phyloP scores from a whole-genome alignment of 2,329 filamentous ascomycete species.

The Diaporthe vaccinii region DNA sequence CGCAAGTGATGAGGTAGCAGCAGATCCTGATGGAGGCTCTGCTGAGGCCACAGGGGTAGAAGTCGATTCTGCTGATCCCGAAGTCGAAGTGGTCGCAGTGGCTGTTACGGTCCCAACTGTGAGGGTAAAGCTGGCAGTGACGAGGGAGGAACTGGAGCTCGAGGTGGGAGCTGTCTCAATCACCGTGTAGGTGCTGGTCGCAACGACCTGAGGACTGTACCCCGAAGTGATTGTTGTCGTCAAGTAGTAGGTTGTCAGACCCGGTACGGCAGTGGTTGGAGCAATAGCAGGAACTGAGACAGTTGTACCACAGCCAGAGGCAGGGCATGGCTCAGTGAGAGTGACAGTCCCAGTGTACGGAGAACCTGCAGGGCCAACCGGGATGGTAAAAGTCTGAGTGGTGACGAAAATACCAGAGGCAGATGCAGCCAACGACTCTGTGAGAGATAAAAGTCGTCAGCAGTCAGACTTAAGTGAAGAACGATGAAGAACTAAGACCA shows the following conservation, averaged over 20 bases:
- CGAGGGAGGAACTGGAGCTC: constrained; percentile 27
- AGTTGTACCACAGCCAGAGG: constrained; percentile 5
- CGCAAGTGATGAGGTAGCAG: background rate
- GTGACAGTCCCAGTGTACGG: constrained; percentile 42
- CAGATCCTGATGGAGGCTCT: constrained; percentile 18
- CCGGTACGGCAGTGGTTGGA: constrained; percentile 13
- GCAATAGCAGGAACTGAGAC: constrained; percentile 30
- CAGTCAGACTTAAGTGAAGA: background rate
- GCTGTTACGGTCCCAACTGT: constrained; percentile 36
- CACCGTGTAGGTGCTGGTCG: constrained; percentile 41
- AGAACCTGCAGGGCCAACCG: constrained; percentile 15
- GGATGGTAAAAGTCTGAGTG: constrained; percentile 34
- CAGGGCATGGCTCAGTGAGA: constrained; percentile 34
- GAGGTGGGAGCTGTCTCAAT: constrained; percentile 32
- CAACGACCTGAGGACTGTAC: constrained; percentile 39
- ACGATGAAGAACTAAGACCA: background rate
- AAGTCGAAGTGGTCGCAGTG: background rate
- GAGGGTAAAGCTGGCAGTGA: constrained; percentile 45
- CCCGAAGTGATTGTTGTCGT: constrained; percentile 41
- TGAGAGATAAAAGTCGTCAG: background rate
- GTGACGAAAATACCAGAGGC: constrained; percentile 8
- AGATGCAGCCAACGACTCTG: background rate
- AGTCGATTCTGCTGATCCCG: background rate
- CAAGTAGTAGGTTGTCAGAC: constrained; percentile 39
- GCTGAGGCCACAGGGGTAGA: constrained; percentile 8